Base-by-base conservation (phyloP, 129 eudicot genomes). In the Gnaphalium uliginosum region DNA sequence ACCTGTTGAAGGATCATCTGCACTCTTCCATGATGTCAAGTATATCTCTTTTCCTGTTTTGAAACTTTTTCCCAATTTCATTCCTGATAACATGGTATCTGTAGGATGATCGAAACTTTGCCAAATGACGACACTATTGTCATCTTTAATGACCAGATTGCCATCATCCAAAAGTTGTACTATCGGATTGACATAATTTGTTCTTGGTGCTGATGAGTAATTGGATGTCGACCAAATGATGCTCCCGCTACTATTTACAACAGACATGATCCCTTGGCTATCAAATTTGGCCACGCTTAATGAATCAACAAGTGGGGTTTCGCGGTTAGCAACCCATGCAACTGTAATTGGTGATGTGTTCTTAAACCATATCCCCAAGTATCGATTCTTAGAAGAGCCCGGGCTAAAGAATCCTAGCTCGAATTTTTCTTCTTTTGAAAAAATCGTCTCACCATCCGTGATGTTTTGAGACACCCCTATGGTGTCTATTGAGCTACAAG, bases 361-460 rank as follows among this genome's bases (percentile, higher is more conserved):
- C 65, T 75, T 75, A 27, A 26, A 75, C 79, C 79, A 75, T 26
- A 75, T 75, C 61, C 61, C 79, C 32, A 75, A 23, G 24, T 75
- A 75, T 18, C 54, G 29, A 50, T 75, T 69, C 9, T 6, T 69
- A 17, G 75, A 51, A 51, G 25, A 10, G 29, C 58, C 77, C 13
- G 84, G 80, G 13, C 60, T 60, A 75, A 81, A 75, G 69, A 75
- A 75, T 10, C 79, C 79, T 11, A 75, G 14, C 69, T 75, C 73
- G 29, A 63, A 75, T 57, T 6, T 29, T 2, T 59, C 72, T 8
- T 33, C 60, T 2, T 48, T 0, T 26, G 79, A 75, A 29, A 75
- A 1, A 7, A 75, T 65, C 54, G 79, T 63, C 8, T 75, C 64
- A 26, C 72, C 72, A 51, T 75, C 79, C 26, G 39, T n/a, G 1